Conservation (phyloP, 2,329 filamentous ascomycete species). For the Penicillium sp. region DNA sequence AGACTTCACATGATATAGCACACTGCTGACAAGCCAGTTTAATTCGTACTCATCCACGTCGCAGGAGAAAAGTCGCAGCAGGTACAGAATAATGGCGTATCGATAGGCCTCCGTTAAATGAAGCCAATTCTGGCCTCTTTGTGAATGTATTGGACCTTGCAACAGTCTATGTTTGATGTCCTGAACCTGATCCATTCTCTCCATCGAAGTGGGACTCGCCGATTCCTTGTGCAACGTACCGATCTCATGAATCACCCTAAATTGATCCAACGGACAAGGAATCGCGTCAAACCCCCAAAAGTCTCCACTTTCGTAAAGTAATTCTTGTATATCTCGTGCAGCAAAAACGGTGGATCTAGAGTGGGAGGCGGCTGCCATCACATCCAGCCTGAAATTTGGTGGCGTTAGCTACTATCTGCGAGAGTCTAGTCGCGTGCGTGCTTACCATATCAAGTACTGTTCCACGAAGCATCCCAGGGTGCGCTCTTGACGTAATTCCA, state of each 20-base stretch:
- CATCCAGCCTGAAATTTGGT: not conserved
- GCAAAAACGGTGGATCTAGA: not conserved
- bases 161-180: not conserved
- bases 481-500: conserved; percentile 1
- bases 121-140: conserved; percentile 5
- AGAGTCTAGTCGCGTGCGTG: not conserved
- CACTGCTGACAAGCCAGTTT: conserved; percentile 3
- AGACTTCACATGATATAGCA: conserved; percentile 3
- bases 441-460: conserved; percentile 4
- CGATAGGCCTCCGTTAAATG: conserved; percentile 5
- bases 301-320: not conserved
- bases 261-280: not conserved
- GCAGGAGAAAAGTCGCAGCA: conserved; percentile 1
- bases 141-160: not conserved
- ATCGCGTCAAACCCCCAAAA: not conserved
- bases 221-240: not conserved
- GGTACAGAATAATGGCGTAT: conserved; percentile 2
- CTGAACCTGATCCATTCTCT: not conserved
- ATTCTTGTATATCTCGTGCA: not conserved
- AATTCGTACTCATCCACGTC: conserved; percentile 3
- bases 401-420: not conserved
- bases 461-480: conserved; percentile 1
- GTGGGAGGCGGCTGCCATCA: not conserved
- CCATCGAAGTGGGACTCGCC: not conserved
- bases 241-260: not conserved